Evolutionary conservation across 371 early-diverging fungal species (phyloP), one percentile per base, ranked within the genome.

Genomic region (Mortierella sp.): DNA sequence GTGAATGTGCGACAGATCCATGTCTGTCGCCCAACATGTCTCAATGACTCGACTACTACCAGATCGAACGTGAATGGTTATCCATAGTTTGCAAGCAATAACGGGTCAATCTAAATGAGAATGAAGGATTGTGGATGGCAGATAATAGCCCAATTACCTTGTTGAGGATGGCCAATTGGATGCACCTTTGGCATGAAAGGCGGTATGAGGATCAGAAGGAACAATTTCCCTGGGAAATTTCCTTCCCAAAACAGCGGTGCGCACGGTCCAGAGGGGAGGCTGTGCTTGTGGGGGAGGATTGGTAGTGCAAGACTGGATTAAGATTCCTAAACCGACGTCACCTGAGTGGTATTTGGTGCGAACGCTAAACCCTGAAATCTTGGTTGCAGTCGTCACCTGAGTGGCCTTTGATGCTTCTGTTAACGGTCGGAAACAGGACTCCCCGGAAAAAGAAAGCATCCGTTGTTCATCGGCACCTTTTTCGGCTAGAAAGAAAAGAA

Each of bases 361-460:
- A 17, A 40, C 24, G 51, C 51, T 29, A 28, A 10, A 29, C 9
- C 6, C 17, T 16, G 27, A 3, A 50, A 34, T 24, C 21, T 13
- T 13, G 2, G 44, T 28, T 25, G 19, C 31, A n/a, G 34, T 37
- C 60, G 53, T 66, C 67, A 66, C 67, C 67, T 67, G 60, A 67
- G 60, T 51, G 49, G 43, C 44, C 19, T 31, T 39, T 19, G 41
- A 27, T 37, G 50, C 50, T 34, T 34, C 34, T 24, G 21, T 59
- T 40, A 59, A 47, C 39, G 27, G 37, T 50, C n/a, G 3, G 34
- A 40, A 24, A 14, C 3, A n/a, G 29, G 4, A 5, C 27, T 39
- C 49, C 47, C 67, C 67, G 24, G 54, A 55, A 67, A 67, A 67
- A 60, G 67, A 34, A 67, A 60, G 13, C 55, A 60, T 67, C 64